Conservation (phyloP, 805 yeast species). For the Saccharomycopsis sp. region DNA sequence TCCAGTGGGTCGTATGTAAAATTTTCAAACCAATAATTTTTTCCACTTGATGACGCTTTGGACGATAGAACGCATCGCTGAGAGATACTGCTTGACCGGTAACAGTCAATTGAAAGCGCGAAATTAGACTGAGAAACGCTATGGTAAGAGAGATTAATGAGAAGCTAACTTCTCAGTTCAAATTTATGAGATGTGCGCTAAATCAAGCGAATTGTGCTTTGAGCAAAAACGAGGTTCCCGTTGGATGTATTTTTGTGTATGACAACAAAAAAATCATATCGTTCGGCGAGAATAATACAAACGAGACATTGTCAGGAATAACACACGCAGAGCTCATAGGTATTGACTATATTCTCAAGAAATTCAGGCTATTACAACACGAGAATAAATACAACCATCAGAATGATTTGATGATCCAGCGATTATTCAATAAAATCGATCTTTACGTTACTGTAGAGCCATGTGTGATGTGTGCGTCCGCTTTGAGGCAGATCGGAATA, state of each 20-base stretch:
- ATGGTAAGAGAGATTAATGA: too few relatives aligned
- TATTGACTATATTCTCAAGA: constrained; percentile 49
- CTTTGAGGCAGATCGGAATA: constrained; percentile 74
- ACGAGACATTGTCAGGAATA: constrained; percentile 76
- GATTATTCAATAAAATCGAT: constrained; percentile 47
- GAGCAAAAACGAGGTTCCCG: constrained; percentile 70
- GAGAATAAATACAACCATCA: constrained; percentile 20
- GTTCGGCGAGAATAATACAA: constrained; percentile 80
- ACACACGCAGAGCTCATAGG: constrained; percentile 91
- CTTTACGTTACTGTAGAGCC: constrained; percentile 96
- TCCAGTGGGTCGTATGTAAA: too few relatives aligned
- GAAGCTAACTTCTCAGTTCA: constrained; percentile 28
- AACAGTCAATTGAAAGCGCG: too few relatives aligned
- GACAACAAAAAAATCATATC: constrained; percentile 48
- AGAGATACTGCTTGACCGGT: too few relatives aligned
- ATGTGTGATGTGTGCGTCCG: constrained; percentile 96
- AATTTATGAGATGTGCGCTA: constrained; percentile 46
- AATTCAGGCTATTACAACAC: constrained; percentile 16
- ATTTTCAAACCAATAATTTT: too few relatives aligned
- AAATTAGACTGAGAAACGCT: too few relatives aligned
- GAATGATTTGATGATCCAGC: constrained; percentile 22
- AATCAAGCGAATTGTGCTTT: constrained; percentile 60
- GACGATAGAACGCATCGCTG: too few relatives aligned
- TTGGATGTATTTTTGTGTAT: constrained; percentile 68
- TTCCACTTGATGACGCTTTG: too few relatives aligned